A percentile compares a stretch with the other conserved stretches of the same genome.
Evolutionary conservation across 805 yeast genomes (phyloP).

Genomic region (Lachancea sp.): DNA sequence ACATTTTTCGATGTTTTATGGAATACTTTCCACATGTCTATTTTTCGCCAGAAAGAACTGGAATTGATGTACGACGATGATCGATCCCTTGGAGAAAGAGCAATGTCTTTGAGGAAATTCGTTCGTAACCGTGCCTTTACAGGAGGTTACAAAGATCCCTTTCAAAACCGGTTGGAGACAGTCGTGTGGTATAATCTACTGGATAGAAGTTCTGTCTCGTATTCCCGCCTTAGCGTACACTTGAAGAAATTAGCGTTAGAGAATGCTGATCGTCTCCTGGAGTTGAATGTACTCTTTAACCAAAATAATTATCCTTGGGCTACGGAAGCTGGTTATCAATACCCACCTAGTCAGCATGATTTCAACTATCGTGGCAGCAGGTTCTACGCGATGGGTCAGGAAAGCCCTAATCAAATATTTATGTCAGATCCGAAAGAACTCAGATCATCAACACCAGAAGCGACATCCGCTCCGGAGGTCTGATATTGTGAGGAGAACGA

Average conservation of each 20-base stretch:
- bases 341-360: constrained; percentile 7
- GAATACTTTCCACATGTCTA: constrained; percentile 21
- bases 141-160: constrained; percentile 9
- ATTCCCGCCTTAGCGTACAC: neutral
- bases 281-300: constrained; percentile 3
- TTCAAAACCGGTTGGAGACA: constrained; percentile 9
- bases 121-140: constrained; percentile 7
- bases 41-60: constrained; percentile 27
- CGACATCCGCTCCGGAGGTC: too few species aligned
- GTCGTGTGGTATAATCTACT: constrained; percentile 10
- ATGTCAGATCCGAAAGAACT: constrained; percentile 6
- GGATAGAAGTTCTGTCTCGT: constrained; percentile 7
- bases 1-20: constrained; percentile 16
- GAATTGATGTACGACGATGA: constrained; percentile 21
- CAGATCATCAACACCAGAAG: neutral
- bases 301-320: constrained; percentile 5
- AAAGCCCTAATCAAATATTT: constrained; percentile 8
- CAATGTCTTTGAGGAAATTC: constrained; percentile 1
- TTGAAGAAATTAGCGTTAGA: constrained; percentile 2
- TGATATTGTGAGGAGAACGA: too few species aligned
- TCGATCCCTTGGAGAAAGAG: constrained; percentile 13
- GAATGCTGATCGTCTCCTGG: constrained; percentile 3
- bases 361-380: constrained; percentile 6
- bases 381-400: constrained; percentile 9
- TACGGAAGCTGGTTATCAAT: constrained; percentile 8